These are phyloP conservation scores for Diaporthe citrichinensis DNA, from an alignment of 2,329 filamentous ascomycete genomes.

Conservation along the genomic window DNA sequence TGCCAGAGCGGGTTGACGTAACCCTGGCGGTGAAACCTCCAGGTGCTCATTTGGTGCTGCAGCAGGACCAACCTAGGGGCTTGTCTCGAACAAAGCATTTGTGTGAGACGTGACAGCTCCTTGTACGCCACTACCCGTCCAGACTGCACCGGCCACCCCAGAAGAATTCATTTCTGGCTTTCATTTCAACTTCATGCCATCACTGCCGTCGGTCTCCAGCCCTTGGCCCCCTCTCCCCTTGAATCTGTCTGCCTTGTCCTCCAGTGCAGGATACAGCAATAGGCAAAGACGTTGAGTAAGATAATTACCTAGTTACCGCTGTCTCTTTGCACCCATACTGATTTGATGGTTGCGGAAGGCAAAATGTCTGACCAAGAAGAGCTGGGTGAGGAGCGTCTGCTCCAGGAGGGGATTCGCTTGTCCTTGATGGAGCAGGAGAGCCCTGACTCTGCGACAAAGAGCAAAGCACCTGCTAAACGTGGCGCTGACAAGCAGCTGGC, in stretches of 20 bases:
- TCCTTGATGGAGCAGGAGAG: constrained; percentile 26
- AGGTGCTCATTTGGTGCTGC: neutral
- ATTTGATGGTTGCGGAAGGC: neutral
- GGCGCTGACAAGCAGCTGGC: neutral
- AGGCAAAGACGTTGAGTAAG: neutral
- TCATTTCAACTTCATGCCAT: neutral
- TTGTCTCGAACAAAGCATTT: constrained; percentile 22
- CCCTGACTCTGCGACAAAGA: neutral
- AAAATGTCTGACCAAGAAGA: constrained; percentile 2
- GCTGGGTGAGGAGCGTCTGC: constrained; percentile 5
- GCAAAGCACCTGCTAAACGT: neutral
- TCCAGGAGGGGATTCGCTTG: constrained; percentile 33
- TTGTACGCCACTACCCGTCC: neutral
- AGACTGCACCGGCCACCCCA: neutral
- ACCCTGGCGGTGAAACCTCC: constrained; percentile 2
- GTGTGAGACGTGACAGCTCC: neutral
- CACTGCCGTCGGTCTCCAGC: neutral
- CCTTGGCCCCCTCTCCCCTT: neutral
- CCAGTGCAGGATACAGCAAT: neutral
- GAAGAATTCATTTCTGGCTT: neutral
- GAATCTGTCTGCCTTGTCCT: too few species aligned
- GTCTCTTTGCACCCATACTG: neutral
- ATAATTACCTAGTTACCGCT: neutral
- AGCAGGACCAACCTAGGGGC: neutral
- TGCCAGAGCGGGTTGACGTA: neutral